Evolutionary conservation across 169 alveolate genomes (phyloP).

Genomic region (Nephromyces sp.): DNA sequence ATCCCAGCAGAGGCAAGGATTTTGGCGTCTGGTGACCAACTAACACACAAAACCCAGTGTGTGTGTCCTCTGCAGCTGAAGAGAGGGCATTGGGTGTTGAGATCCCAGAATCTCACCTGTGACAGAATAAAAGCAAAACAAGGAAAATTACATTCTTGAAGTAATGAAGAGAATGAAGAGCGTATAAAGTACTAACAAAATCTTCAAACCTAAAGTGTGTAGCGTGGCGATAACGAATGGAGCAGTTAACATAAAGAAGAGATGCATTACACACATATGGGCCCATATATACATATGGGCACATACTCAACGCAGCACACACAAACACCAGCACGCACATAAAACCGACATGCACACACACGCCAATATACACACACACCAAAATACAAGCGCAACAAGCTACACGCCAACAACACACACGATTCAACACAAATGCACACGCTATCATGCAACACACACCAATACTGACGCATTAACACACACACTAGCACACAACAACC

Average conservation of each 20-base stretch:
- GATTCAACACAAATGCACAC: background rate
- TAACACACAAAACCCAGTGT: slow-evolving; percentile 75
- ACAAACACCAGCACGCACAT: background rate
- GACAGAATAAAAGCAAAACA: background rate
- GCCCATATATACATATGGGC: background rate
- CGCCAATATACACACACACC: too few relatives aligned
- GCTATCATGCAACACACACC: background rate
- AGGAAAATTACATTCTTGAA: too few relatives aligned
- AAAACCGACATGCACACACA: too few relatives aligned
- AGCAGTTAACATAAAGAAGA: background rate
- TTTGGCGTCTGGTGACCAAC: slow-evolving; percentile 80
- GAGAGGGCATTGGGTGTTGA: slow-evolving; percentile 78
- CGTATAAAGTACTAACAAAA: background rate
- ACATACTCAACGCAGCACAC: background rate
- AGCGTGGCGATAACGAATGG: background rate
- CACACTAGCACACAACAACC: background rate
- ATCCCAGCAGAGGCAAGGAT: slow-evolving; percentile 58
- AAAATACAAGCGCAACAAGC: background rate
- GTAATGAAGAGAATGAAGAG: too few relatives aligned
- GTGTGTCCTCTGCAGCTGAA: slow-evolving; percentile 67
- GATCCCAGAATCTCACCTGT: slow-evolving; percentile 80
- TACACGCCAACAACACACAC: background rate
- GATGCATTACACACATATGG: background rate
- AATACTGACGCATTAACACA: too few relatives aligned
- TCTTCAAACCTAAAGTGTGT: background rate